Evolutionary conservation across 306 rosid genomes (phyloP).

Genomic region (Sechiopsis laciniata): DNA sequence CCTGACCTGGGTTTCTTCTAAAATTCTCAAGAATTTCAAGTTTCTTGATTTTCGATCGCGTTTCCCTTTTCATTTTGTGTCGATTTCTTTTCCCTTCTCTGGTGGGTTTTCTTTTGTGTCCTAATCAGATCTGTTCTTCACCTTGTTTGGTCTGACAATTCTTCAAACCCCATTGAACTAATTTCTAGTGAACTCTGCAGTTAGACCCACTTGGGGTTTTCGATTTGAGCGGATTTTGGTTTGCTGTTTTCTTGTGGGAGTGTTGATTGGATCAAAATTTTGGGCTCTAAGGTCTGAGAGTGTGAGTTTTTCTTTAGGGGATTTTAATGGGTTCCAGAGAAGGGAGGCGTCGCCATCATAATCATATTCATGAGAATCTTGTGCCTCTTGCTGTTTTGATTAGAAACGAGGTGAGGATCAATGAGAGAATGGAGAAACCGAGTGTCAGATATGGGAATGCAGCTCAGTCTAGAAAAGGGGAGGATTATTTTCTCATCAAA

Average conservation of each 20-base stretch:
- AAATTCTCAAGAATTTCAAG: constrained; percentile 15
- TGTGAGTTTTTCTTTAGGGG: constrained; percentile 15
- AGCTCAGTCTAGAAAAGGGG: constrained; percentile 90
- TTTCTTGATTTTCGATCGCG: constrained; percentile 43
- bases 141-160: constrained; percentile 31
- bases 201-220: background rate
- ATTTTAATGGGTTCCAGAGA: constrained; percentile 30
- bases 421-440: constrained; percentile 90
- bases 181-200: background rate
- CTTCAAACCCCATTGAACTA: background rate
- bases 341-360: constrained; percentile 61
- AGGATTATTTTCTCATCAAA: constrained; percentile 72
- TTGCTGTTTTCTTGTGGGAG: background rate
- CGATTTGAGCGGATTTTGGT: constrained; percentile 2
- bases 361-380: constrained; percentile 61
- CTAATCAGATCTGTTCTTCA: constrained; percentile 47
- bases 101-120: constrained; percentile 20
- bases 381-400: constrained; percentile 92
- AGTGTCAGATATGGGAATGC: constrained; percentile 71
- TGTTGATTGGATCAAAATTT: background rate
- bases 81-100: constrained; percentile 29
- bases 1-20: background rate
- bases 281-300: constrained; percentile 35
- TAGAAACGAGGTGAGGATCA: constrained; percentile 67
- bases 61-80: constrained; percentile 40